These are phyloP conservation scores for Podila verticillata DNA, from an alignment of 192 early-diverging fungal species.

Conservation along the genomic window DNA sequence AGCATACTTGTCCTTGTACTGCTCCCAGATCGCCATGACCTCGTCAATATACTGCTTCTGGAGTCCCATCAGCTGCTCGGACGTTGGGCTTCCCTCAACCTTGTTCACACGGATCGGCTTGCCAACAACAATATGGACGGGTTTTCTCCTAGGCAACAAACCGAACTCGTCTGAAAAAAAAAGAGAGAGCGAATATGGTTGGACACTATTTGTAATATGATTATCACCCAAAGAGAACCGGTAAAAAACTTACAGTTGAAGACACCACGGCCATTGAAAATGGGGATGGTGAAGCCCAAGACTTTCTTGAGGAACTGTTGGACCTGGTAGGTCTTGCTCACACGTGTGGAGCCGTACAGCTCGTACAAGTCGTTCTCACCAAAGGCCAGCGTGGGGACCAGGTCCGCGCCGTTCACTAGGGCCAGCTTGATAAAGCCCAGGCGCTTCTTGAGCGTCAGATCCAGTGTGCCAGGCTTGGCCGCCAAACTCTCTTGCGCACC, in stretches of 20 bases:
- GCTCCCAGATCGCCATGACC: constrained; percentile 68
- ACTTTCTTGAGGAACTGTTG: constrained; percentile 78
- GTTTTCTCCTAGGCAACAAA: constrained; percentile 60
- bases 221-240: neutral
- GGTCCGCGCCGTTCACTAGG: constrained; percentile 76
- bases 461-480: constrained; percentile 69
- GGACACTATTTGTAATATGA: too few relatives aligned
- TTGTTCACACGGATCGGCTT: constrained; percentile 68
- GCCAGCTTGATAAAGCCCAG: constrained; percentile 94
- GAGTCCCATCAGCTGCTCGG: constrained; percentile 65
- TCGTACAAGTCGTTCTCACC: constrained; percentile 95
- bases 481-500: constrained; percentile 87
- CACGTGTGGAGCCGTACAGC: constrained; percentile 74
- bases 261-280: constrained; percentile 88
- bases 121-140: constrained; percentile 60
- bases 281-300: constrained; percentile 76
- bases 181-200: constrained; percentile 8
- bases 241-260: constrained; percentile 82
- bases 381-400: constrained; percentile 93
- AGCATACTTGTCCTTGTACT: constrained; percentile 79
- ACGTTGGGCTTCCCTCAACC: constrained; percentile 63
- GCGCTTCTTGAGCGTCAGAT: constrained; percentile 81
- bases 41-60: constrained; percentile 77
- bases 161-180: constrained; percentile 60
- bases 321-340: constrained; percentile 70